These are phyloP conservation scores for Tetracentron sinense DNA, from an alignment of 164 flowering plant species.

Conservation along the genomic window DNA sequence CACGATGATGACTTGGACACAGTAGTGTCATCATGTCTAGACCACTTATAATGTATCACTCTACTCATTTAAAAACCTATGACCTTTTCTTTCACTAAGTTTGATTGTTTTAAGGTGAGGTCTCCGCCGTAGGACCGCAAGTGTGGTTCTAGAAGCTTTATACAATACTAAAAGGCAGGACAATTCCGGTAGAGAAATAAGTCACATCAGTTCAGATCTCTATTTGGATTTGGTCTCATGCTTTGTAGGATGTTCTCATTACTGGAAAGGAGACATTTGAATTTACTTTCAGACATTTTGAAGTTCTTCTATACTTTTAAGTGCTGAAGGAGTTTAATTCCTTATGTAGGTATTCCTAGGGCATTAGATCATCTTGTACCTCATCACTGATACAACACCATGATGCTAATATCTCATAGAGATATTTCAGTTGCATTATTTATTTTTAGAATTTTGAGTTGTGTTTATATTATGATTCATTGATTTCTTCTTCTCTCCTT, in stretches of 20 bases:
- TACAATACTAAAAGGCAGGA: too few relatives aligned
- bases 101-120: too few relatives aligned
- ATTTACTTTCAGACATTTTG: too few relatives aligned
- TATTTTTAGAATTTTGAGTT: background rate
- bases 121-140: too few relatives aligned
- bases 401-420: background rate
- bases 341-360: background rate
- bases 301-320: too few relatives aligned
- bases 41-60: too few relatives aligned
- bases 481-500: background rate
- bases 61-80: too few relatives aligned
- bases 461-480: background rate
- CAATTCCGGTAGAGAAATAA: too few relatives aligned
- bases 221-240: background rate
- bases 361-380: background rate
- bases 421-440: slow-evolving; percentile 1
- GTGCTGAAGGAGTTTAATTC: background rate
- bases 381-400: background rate
- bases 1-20: too few relatives aligned
- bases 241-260: background rate
- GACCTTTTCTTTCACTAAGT: too few relatives aligned
- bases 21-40: too few relatives aligned
- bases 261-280: background rate
- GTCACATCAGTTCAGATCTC: background rate
- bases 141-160: too few relatives aligned